Conservation (phyloP, 306 rosid genomes). For the Cotoneaster glaucophyllus region DNA sequence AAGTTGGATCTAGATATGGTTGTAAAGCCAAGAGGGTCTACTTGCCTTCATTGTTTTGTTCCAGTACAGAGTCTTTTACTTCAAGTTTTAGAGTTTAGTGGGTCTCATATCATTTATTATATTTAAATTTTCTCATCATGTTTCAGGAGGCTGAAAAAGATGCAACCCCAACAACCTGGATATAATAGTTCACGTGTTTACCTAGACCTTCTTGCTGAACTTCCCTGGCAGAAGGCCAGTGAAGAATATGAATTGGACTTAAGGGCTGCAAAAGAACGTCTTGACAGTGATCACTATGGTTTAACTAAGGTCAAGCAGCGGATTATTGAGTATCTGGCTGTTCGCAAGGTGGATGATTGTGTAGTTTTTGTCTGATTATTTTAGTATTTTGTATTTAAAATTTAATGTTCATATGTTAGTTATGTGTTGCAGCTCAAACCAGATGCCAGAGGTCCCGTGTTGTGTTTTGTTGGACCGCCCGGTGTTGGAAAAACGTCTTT, state of each 20-base stretch:
- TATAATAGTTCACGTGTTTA: conserved; percentile 86
- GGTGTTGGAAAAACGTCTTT: conserved; percentile 97
- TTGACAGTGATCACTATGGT: conserved; percentile 92
- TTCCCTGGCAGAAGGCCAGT: conserved; percentile 85
- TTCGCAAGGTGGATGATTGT: conserved; percentile 68
- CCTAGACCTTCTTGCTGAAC: conserved; percentile 95
- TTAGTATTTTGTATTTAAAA: conserved; percentile 14
- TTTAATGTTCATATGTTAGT: conserved; percentile 26
- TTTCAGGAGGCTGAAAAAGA: conserved; percentile 91
- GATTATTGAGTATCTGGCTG: conserved; percentile 91
- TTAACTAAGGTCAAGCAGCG: conserved; percentile 89
- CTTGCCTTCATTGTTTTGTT: not conserved
- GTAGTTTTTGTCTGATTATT: not conserved
- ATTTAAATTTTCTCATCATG: not conserved
- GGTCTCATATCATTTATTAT: conserved; percentile 7
- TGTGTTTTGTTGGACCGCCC: conserved; percentile 98
- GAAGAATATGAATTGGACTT: conserved; percentile 80
- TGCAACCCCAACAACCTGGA: conserved; percentile 99
- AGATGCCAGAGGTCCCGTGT: conserved; percentile 98
- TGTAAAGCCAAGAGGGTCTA: not conserved
- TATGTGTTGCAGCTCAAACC: conserved; percentile 80
- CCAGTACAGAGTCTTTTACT: not conserved
- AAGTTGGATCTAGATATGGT: not conserved
- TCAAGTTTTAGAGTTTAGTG: conserved; percentile 7
- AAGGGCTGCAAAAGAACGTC: conserved; percentile 79